Conservation (phyloP, 2,329 filamentous ascomycete genomes). For the Fusarium keratoplasticum region DNA sequence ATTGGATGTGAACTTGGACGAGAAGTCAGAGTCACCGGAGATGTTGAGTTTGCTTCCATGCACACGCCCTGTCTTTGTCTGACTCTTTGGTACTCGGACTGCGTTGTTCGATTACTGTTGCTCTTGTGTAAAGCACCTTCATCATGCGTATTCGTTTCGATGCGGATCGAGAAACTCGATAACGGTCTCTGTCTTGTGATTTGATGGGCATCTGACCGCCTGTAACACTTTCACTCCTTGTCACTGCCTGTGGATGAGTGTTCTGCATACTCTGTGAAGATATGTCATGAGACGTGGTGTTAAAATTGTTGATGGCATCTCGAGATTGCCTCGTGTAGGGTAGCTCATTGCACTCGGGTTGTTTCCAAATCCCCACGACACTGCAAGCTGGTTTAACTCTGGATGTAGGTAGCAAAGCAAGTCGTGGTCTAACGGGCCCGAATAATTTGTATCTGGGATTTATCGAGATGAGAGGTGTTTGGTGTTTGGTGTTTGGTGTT, state of each 20-base stretch:
- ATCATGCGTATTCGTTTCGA: background rate
- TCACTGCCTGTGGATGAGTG: background rate
- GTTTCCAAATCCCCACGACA: background rate
- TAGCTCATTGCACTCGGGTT: background rate
- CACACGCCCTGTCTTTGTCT: background rate
- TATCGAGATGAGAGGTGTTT: background rate
- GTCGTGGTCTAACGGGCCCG: background rate
- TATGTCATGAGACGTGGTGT: background rate
- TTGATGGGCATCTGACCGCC: background rate
- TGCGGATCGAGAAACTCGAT: background rate
- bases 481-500: background rate
- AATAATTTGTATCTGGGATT: rapidly evolving
- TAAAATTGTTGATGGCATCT: background rate
- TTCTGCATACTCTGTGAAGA: background rate
- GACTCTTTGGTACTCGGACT: background rate
- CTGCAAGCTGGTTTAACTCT: background rate
- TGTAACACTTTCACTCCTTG: background rate
- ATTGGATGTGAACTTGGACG: background rate
- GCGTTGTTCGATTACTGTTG: background rate
- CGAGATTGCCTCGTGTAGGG: background rate
- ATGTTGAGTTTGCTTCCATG: background rate
- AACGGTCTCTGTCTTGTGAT: background rate
- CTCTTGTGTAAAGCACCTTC: background rate
- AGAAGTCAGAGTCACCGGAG: background rate
- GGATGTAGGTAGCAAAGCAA: background rate